These are phyloP conservation scores for Sporothrix inflata DNA, from an alignment of 2,329 filamentous ascomycete genomes.

Conservation along the genomic window DNA sequence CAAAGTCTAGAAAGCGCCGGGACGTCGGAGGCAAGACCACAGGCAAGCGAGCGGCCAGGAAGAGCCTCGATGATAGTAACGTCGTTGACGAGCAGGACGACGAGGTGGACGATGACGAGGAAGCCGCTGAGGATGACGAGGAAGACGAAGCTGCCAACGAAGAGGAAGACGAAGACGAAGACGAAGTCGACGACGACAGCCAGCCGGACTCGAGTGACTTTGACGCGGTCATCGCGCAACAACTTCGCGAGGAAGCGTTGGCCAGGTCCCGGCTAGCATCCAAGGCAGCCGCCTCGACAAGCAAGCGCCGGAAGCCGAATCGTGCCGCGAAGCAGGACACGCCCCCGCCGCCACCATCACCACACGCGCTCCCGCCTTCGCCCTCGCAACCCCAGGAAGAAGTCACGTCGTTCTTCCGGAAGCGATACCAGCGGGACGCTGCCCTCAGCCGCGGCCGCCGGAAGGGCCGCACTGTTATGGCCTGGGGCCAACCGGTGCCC, in stretches of 20 bases:
- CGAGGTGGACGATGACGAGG: conserved; percentile 34
- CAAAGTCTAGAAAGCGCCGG: conserved; percentile 32
- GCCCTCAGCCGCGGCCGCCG: conserved; percentile 75
- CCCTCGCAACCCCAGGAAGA: conserved; percentile 54
- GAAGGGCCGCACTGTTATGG: conserved; percentile 69
- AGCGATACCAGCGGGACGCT: conserved; percentile 76
- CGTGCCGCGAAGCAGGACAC: background rate
- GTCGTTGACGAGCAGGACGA: conserved; percentile 39
- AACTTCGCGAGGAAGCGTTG: conserved; percentile 73
- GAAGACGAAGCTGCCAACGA: conserved; percentile 39
- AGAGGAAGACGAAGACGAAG: conserved; percentile 29
- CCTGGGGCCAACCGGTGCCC: conserved; percentile 82
- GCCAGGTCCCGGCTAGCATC: conserved; percentile 51
- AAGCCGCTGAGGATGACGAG: conserved; percentile 34
- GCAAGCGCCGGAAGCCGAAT: conserved; percentile 32
- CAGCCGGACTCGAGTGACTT: conserved; percentile 69
- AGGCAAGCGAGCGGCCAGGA: background rate
- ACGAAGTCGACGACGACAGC: conserved; percentile 43
- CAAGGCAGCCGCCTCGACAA: conserved; percentile 24
- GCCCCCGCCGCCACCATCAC: background rate
- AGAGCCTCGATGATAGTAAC: background rate
- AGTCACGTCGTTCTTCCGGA: conserved; percentile 85
- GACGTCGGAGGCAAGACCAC: conserved; percentile 31
- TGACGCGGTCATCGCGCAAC: conserved; percentile 71
- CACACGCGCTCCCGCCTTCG: conserved; percentile 33